phyloP scores from a whole-genome alignment of 139 green algal genomes.

The Cymbomonas tetramitiformis region DNA sequence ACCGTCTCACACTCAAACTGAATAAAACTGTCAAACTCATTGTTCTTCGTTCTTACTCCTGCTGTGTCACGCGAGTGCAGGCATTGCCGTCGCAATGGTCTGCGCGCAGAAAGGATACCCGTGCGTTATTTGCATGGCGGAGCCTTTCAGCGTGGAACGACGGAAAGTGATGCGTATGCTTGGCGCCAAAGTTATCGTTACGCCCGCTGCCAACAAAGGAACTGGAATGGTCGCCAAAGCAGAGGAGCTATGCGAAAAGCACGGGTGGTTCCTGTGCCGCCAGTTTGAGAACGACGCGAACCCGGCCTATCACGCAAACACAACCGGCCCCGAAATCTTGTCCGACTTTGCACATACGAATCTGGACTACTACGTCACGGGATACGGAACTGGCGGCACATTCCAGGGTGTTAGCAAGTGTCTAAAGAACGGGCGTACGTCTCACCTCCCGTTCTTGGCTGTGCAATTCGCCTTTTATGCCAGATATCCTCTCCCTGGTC shows the following conservation, averaged over 20 bases:
- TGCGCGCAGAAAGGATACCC: conserved; percentile 13
- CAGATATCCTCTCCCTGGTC: no score
- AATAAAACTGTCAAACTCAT: not conserved
- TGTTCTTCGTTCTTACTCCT: not conserved
- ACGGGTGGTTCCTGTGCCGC: conserved; percentile 19
- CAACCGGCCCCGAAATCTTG: conserved; percentile 18
- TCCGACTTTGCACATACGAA: conserved; percentile 8
- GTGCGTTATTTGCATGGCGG: conserved; percentile 20
- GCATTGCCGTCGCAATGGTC: conserved; percentile 22
- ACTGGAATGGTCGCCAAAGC: conserved; percentile 21
- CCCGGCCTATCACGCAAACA: conserved; percentile 8
- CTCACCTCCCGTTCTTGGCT: no score
- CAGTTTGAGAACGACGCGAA: conserved; percentile 25
- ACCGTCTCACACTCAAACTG: not conserved
- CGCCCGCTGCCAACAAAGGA: conserved; percentile 9
- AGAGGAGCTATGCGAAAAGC: conserved; percentile 19
- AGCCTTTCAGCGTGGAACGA: conserved; percentile 17
- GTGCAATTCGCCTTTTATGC: no score
- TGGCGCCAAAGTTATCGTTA: conserved; percentile 23
- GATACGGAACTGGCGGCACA: conserved; percentile 20
- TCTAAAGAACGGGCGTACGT: conserved; percentile 6
- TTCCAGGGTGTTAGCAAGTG: conserved; percentile 6
- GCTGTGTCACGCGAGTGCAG: no score
- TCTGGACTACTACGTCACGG: conserved; percentile 21
- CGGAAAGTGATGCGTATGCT: conserved; percentile 24